Conservation (phyloP, 2,329 filamentous ascomycete genomes). For the Colletotrichum gloeosporioides region DNA sequence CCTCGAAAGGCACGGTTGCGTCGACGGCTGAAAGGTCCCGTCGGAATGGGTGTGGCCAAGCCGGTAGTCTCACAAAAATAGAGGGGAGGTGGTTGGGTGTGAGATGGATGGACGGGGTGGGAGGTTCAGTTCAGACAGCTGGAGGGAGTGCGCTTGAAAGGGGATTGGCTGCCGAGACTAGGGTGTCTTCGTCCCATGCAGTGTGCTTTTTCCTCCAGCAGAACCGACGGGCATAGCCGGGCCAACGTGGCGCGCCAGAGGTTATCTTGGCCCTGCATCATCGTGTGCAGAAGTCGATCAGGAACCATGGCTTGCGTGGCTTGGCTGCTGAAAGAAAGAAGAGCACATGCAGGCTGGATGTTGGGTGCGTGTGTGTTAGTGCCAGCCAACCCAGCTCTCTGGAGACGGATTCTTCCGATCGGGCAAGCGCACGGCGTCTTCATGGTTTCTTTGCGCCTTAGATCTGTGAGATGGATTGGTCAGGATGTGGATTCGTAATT, state of each 20-base stretch:
- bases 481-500: not conserved
- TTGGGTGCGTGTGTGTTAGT: not conserved
- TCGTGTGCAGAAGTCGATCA: not conserved
- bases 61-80: constrained; percentile 6
- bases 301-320: not conserved
- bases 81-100: not conserved
- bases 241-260: not conserved
- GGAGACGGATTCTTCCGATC: not conserved
- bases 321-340: not conserved
- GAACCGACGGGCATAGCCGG: not conserved
- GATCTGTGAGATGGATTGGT: not conserved
- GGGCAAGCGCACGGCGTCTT: not conserved
- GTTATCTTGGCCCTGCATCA: not conserved
- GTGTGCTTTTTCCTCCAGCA: not conserved
- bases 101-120: not conserved
- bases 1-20: not conserved
- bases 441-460: not conserved
- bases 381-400: not conserved
- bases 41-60: constrained; percentile 2
- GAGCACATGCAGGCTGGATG: not conserved
- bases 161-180: not conserved
- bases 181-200: not conserved
- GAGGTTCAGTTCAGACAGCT: not conserved
- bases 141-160: not conserved
- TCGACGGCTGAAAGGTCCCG: not conserved